Evolutionary conservation across 352 stramenopile species (phyloP).

Genomic region (Hyaloperonospora arabidopsidis): DNA sequence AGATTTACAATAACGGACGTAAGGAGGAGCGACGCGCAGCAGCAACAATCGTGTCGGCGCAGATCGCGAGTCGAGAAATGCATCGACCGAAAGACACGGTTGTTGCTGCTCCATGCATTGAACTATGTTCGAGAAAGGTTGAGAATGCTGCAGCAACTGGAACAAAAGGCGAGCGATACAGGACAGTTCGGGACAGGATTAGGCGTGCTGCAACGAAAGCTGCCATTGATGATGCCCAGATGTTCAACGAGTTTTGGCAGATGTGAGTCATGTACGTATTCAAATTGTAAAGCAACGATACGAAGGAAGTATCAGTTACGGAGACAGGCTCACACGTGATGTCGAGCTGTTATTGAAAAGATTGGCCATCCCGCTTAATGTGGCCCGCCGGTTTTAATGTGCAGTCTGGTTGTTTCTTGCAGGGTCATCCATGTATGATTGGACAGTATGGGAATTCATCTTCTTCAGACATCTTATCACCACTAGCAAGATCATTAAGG

Average conservation of each 20-base stretch:
- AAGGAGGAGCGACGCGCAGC: constrained; percentile 14
- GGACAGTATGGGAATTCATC: no score
- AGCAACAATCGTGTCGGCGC: constrained; percentile 7
- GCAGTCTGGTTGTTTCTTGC: no score
- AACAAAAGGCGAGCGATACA: constrained; percentile 13
- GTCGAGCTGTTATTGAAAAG: no score
- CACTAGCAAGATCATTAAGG: no score
- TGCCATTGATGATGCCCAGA: constrained; percentile 25
- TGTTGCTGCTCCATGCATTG: constrained; percentile 2
- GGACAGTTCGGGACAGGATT: constrained; percentile 21
- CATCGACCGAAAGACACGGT: background rate
- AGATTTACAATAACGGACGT: constrained; percentile 31
- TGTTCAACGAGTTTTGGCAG: constrained; percentile 34
- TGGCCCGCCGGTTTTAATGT: no score
- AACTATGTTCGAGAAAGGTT: constrained; percentile 11
- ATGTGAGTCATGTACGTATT: constrained; percentile 10
- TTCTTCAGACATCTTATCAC: no score
- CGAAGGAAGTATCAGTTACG: no score
- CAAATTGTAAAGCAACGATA: no score
- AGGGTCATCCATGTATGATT: no score
- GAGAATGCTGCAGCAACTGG: background rate
- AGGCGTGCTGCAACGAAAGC: constrained; percentile 26
- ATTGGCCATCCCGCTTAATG: no score
- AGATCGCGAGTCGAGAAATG: constrained; percentile 2
- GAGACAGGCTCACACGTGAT: no score